A percentile compares a stretch with the other conserved stretches of the same genome.
Evolutionary conservation across 257 asterid species (phyloP).

Genomic region (Linaria vulgaris): DNA sequence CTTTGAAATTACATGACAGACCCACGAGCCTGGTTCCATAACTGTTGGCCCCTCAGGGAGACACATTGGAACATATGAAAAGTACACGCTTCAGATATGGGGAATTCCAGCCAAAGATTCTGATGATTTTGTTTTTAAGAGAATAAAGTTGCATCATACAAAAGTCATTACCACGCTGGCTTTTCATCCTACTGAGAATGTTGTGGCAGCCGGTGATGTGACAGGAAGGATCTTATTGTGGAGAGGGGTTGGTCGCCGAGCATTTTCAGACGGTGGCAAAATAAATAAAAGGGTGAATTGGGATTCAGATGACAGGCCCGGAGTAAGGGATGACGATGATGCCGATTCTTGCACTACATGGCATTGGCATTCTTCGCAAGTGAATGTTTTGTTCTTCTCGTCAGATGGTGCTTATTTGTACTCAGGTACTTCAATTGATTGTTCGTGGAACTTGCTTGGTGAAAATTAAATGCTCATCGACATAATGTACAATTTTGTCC

Average conservation of each 20-base stretch:
- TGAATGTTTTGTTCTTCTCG: constrained; percentile 81
- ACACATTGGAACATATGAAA: constrained; percentile 61
- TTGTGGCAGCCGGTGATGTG: constrained; percentile 90
- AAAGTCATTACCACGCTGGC: constrained; percentile 66
- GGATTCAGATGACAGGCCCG: constrained; percentile 71
- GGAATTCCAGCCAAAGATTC: constrained; percentile 71
- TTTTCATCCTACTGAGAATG: constrained; percentile 84
- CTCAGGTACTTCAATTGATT: constrained; percentile 61
- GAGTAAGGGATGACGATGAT: constrained; percentile 72
- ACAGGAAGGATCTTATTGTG: constrained; percentile 91
- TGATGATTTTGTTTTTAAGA: constrained; percentile 44
- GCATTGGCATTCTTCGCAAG: constrained; percentile 97
- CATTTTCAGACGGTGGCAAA: constrained; percentile 34
- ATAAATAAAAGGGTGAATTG: constrained; percentile 32
- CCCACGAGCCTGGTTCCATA: constrained; percentile 42
- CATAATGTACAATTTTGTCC: constrained; percentile 9
- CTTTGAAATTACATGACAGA: constrained; percentile 52
- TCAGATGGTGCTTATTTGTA: constrained; percentile 89
- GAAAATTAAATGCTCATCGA: constrained; percentile 17
- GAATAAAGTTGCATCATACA: constrained; percentile 75
- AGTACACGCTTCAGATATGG: constrained; percentile 73
- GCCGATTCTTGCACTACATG: constrained; percentile 90
- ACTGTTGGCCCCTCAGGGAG: constrained; percentile 60
- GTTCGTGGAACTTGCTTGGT: constrained; percentile 2
- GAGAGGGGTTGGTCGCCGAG: constrained; percentile 74